Evolutionary conservation across 106 monocot species (phyloP).

Genomic region (Dioscorea dumetorum): DNA sequence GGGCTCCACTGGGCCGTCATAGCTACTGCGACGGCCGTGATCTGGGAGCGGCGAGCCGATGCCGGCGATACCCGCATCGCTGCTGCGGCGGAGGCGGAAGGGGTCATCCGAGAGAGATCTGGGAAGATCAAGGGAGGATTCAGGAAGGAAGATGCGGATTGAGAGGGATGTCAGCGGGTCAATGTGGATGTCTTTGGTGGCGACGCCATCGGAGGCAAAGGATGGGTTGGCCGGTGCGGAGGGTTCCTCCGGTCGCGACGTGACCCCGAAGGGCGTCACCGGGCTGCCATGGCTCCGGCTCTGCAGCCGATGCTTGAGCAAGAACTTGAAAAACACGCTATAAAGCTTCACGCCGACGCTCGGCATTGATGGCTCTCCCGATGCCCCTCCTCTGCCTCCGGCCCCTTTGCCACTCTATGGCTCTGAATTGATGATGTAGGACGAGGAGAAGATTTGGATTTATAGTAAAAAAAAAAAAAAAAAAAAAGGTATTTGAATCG

Average conservation of each 20-base stretch:
- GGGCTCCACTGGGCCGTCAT: neutral
- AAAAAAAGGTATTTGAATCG: no score
- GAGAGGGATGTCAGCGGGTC: constrained; percentile 84
- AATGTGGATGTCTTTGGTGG: constrained; percentile 71
- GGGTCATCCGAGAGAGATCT: neutral
- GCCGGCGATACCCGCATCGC: neutral
- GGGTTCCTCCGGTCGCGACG: constrained; percentile 34
- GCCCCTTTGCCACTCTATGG: no score
- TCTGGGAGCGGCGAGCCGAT: neutral
- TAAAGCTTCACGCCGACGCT: constrained; percentile 46
- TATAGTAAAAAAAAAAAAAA: no score
- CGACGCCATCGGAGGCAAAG: constrained; percentile 30
- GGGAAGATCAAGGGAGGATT: constrained; percentile 9
- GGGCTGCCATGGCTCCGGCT: constrained; percentile 29
- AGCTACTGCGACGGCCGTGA: constrained; percentile 33
- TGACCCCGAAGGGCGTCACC: constrained; percentile 11
- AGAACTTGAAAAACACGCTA: constrained; percentile 55
- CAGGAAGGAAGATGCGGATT: constrained; percentile 89
- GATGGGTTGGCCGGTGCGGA: constrained; percentile 17
- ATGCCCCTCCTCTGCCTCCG: no score
- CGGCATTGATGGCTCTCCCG: constrained; percentile 23
- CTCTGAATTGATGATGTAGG: no score
- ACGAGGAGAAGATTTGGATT: no score
- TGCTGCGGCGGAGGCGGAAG: neutral
- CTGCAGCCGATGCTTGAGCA: constrained; percentile 18